These are phyloP conservation scores for Phytophthora uliginosa DNA, from an alignment of 352 stramenopile species.

Conservation along the genomic window DNA sequence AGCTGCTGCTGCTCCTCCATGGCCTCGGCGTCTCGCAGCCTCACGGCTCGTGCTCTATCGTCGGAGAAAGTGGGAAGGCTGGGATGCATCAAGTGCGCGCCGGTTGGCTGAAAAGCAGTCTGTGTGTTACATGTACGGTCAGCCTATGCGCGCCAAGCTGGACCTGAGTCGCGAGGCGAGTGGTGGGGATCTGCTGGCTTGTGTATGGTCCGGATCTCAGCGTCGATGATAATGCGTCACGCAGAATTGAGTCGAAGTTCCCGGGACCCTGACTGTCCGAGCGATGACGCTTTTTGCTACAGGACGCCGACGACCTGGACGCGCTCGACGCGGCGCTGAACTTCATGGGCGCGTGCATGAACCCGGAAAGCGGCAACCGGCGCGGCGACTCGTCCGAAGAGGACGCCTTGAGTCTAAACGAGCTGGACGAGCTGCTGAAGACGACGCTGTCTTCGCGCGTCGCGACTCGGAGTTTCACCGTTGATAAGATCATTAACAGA, in stretches of 20 bases:
- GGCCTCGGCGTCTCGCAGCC: slow-evolving; percentile 21
- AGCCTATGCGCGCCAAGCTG: slow-evolving; percentile 20
- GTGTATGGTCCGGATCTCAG: background rate
- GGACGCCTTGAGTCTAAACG: background rate
- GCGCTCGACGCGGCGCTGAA: slow-evolving; percentile 39
- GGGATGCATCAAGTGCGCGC: slow-evolving; percentile 12
- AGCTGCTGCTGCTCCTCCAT: slow-evolving; percentile 47
- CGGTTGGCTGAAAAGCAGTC: slow-evolving; percentile 34
- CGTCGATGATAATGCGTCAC: slow-evolving; percentile 13
- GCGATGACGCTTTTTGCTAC: slow-evolving; percentile 24
- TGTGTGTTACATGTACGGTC: background rate
- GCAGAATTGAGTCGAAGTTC: background rate
- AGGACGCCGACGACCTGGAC: slow-evolving; percentile 29
- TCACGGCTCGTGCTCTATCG: slow-evolving; percentile 24
- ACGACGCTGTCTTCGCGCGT: slow-evolving; percentile 34
- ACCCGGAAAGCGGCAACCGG: background rate
- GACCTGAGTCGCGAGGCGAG: slow-evolving; percentile 2
- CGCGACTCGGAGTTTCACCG: background rate
- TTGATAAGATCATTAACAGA: background rate
- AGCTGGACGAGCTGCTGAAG: slow-evolving; percentile 32
- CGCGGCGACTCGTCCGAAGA: background rate
- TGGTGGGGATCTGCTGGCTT: slow-evolving; percentile 9
- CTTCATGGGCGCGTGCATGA: slow-evolving; percentile 32
- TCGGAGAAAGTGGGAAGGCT: slow-evolving; percentile 28
- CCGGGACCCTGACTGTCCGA: too few species aligned